phyloP scores from a whole-genome alignment of 805 yeast species.

The Ogataea pignaliae region DNA sequence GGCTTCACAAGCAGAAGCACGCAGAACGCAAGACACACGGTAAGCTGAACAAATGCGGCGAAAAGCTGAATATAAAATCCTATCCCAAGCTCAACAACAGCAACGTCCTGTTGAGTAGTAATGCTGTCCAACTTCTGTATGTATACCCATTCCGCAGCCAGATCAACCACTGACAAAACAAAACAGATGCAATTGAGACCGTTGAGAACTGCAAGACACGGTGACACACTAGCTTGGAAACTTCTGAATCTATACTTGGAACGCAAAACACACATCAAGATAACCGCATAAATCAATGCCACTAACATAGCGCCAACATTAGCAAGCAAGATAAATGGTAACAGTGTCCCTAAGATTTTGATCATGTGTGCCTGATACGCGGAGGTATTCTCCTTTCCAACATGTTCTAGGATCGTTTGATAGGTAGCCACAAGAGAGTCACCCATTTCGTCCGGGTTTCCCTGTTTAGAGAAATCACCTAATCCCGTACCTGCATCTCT shows the following conservation, averaged over 20 bases:
- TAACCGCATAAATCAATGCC: constrained; percentile 12
- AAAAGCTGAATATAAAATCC: constrained; percentile 15
- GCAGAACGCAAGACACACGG: constrained; percentile 12
- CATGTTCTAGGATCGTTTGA: constrained; percentile 30
- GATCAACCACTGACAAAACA: constrained; percentile 8
- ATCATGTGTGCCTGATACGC: constrained; percentile 16
- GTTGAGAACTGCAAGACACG: constrained; percentile 6
- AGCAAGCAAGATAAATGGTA: constrained; percentile 10
- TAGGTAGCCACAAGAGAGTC: constrained; percentile 38
- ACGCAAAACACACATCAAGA: constrained; percentile 11
- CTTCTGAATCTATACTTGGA: constrained; percentile 12
- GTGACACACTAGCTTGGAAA: constrained; percentile 3
- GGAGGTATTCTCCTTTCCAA: constrained; percentile 16
- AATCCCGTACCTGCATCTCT: constrained; percentile 48
- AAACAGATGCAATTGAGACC: constrained; percentile 7
- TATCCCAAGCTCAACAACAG: constrained; percentile 14
- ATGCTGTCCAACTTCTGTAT: constrained; percentile 14
- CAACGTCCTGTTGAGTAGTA: constrained; percentile 13
- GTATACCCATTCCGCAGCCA: constrained; percentile 12
- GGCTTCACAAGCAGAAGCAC: constrained; percentile 12
- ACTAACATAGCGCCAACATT: constrained; percentile 9
- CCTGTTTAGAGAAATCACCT: constrained; percentile 35
- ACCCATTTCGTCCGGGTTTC: constrained; percentile 36
- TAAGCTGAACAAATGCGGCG: constrained; percentile 9
- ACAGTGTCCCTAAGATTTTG: constrained; percentile 9